Percentiles rank a stretch among this genome's conserved stretches.
Conservation (phyloP, 1,284 basidiomycete genomes). For the Sphagnurus paluster region DNA sequence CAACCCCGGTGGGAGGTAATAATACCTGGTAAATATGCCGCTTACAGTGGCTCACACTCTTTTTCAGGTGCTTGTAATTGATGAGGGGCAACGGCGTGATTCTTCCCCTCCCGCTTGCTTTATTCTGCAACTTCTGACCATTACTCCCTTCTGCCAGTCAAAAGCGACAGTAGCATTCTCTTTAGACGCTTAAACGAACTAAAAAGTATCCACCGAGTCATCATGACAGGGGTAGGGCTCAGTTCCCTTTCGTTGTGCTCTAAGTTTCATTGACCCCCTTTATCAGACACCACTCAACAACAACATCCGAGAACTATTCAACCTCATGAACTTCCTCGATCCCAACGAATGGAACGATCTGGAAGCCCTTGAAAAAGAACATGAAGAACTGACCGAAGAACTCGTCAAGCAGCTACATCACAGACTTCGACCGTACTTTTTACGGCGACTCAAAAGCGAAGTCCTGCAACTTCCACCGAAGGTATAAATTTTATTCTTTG, state of each 20-base stretch:
- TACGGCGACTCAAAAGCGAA: slow-evolving; percentile 90
- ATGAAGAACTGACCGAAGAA: slow-evolving; percentile 77
- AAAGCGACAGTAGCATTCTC: slow-evolving; percentile 77
- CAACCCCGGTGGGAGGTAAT: slow-evolving; percentile 85
- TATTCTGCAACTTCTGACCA: slow-evolving; percentile 1
- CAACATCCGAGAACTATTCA: slow-evolving; percentile 93
- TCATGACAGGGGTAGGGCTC: slow-evolving; percentile 81
- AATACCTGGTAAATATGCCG: slow-evolving; percentile 1
- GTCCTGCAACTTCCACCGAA: slow-evolving; percentile 92
- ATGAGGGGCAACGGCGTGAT: slow-evolving; percentile 91
- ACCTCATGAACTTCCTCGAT: slow-evolving; percentile 93
- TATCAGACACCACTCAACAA: slow-evolving; percentile 95
- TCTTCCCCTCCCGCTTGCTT: slow-evolving; percentile 16
- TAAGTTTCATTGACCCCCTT: slow-evolving; percentile 7
- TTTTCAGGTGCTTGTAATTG: slow-evolving; percentile 72
- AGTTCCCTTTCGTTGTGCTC: slow-evolving; percentile 1
- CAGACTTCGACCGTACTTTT: slow-evolving; percentile 85
- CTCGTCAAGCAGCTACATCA: slow-evolving; percentile 78
- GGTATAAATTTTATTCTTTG: slow-evolving; percentile 40
- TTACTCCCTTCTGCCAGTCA: slow-evolving; percentile 51
- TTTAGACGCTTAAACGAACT: slow-evolving; percentile 85
- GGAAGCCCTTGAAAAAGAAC: slow-evolving; percentile 67
- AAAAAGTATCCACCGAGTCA: slow-evolving; percentile 78
- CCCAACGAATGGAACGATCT: slow-evolving; percentile 75
- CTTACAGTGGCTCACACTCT: background rate